These are phyloP conservation scores for Tetrahymena malaccensis DNA, from an alignment of 73 alveolate genomes.

Conservation along the genomic window DNA sequence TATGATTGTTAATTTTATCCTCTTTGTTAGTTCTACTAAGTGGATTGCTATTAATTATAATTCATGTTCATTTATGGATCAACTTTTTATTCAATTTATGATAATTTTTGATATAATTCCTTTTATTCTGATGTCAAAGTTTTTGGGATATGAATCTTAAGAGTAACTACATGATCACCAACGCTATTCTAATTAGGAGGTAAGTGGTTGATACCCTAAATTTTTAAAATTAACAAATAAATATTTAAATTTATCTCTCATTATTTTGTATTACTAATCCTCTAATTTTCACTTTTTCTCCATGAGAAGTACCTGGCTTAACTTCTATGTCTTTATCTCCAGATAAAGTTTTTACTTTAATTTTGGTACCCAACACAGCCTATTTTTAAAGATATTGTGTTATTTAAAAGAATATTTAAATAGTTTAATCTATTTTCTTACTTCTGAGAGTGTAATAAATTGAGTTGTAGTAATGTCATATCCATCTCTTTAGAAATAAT, in stretches of 20 bases:
- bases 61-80: background rate
- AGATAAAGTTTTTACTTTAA: conserved; percentile 58
- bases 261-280: conserved; percentile 5
- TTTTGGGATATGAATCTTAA: background rate
- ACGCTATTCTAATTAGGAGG: background rate
- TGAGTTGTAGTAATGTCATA: conserved; percentile 59
- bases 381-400: background rate
- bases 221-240: background rate
- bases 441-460: conserved; percentile 36
- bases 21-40: background rate
- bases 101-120: background rate
- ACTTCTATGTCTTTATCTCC: conserved; percentile 59
- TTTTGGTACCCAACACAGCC: conserved; percentile 71
- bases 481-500: conserved; percentile 69
- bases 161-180: background rate
- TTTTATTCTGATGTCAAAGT: background rate
- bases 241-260: background rate
- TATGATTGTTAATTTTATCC: background rate
- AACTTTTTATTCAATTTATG: background rate
- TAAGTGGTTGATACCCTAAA: background rate
- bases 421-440: background rate
- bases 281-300: conserved; percentile 51
- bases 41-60: background rate
- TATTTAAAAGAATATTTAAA: background rate
- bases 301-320: conserved; percentile 71